Evolutionary conservation across 2,329 filamentous ascomycete genomes (phyloP).

Genomic region (Hirsutella rhossiliensis): DNA sequence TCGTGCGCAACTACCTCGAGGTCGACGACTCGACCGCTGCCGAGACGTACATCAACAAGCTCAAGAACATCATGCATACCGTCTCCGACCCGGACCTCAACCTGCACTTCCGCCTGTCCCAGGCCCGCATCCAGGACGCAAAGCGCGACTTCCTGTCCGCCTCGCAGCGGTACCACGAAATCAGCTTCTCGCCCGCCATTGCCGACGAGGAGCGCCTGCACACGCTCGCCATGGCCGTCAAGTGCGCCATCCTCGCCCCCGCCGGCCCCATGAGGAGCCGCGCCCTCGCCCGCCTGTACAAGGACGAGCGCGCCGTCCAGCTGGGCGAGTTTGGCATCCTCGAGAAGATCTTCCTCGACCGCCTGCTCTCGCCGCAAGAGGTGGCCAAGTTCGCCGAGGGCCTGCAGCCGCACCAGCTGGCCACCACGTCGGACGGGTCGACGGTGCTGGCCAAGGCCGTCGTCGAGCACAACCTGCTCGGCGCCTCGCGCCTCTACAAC

Average conservation of each 20-base stretch:
- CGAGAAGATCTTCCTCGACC: constrained; percentile 95
- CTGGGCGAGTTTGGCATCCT: constrained; percentile 77
- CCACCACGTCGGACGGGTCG: constrained; percentile 76
- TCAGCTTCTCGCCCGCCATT: constrained; percentile 68
- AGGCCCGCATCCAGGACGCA: constrained; percentile 86
- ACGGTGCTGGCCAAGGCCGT: constrained; percentile 91
- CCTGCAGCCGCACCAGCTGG: constrained; percentile 78
- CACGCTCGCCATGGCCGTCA: constrained; percentile 76
- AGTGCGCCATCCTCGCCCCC: constrained; percentile 84
- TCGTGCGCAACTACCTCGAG: constrained; percentile 88
- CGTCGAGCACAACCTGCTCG: constrained; percentile 89
- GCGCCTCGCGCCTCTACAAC: constrained; percentile 65
- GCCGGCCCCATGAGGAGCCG: constrained; percentile 77
- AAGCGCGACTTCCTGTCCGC: constrained; percentile 84
- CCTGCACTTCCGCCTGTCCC: constrained; percentile 80
- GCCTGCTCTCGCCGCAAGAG: constrained; percentile 69
- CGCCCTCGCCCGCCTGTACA: constrained; percentile 74
- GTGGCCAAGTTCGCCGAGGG: constrained; percentile 74
- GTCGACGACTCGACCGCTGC: constrained; percentile 81
- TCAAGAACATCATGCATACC: constrained; percentile 82
- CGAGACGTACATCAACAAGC: constrained; percentile 81
- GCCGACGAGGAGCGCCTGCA: constrained; percentile 76
- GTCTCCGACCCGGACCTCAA: constrained; percentile 62
- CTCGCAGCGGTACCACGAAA: constrained; percentile 75
- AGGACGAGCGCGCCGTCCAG: constrained; percentile 71